These are phyloP conservation scores for Parasarocladium wereldwijsianum DNA, from an alignment of 2,329 filamentous ascomycete species.

Conservation along the genomic window DNA sequence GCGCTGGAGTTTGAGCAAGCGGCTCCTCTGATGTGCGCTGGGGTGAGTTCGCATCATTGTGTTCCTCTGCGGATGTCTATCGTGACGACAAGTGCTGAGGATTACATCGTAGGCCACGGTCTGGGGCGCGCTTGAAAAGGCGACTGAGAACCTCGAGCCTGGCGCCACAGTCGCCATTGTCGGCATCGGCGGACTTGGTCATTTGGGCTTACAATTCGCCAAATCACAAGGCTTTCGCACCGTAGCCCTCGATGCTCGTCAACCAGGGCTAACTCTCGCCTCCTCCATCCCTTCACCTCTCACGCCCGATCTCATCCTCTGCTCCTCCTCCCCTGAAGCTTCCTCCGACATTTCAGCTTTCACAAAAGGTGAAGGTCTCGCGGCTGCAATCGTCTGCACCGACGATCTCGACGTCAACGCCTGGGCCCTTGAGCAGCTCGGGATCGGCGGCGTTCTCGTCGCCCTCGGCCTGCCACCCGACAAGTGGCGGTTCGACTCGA, in stretches of 20 bases:
- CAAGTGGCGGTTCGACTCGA: conserved; percentile 17
- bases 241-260: conserved; percentile 19
- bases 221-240: conserved; percentile 20
- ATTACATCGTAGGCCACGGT: conserved; percentile 13
- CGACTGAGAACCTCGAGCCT: conserved; percentile 10
- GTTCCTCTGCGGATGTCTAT: too few relatives aligned
- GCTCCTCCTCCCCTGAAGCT: conserved; percentile 10
- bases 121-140: conserved; percentile 18
- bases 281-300: conserved; percentile 11
- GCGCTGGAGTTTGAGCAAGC: conserved; percentile 17
- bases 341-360: conserved; percentile 12
- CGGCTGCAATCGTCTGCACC: conserved; percentile 16
- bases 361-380: conserved; percentile 16
- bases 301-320: conserved; percentile 13
- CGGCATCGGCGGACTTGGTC: conserved; percentile 20
- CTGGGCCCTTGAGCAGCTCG: conserved; percentile 14
- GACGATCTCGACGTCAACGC: conserved; percentile 15
- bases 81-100: background rate
- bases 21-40: conserved; percentile 21
- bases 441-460: conserved; percentile 15
- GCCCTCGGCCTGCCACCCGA: conserved; percentile 16
- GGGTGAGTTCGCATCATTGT: conserved; percentile 11
- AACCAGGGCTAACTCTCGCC: conserved; percentile 14
- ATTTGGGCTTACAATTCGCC: conserved; percentile 20
- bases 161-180: conserved; percentile 16